Evolutionary conservation across 805 yeast genomes (phyloP), one percentile per base, ranked within the genome.

Genomic region (Schwanniomyces vanrijiae): DNA sequence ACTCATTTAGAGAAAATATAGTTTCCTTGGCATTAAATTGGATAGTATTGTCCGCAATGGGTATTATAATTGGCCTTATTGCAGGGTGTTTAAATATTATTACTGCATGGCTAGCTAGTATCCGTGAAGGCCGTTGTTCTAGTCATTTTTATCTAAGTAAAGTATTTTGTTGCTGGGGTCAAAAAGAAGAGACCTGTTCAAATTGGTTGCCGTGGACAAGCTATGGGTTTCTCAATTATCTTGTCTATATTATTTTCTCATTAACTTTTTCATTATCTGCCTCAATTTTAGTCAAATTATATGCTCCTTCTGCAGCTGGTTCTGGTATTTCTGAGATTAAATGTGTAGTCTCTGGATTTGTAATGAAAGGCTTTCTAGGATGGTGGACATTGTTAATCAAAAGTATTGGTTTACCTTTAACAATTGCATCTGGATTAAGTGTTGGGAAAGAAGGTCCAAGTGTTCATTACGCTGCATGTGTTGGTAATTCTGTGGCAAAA

Each of bases 371-470:
- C 3, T 94, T 92, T 57, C 74, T 94, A 44, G 86, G 84, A 22
- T 76, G 83, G 66, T 71, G 77, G 61, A 90, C 97, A 0, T 69
- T 92, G 20, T 53, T 81, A 1, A 82, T 92, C 45, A 94, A 94
- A 55, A 78, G 90, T 43, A 61, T 90, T 8, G 88, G 95, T 0
- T 69, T 94, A 37, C 99, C 99, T 0, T 70, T 94, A 49, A 89
- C 96, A 0, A 94, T 94, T 58, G 91, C 96, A 0, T 85, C 97
- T 1, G 99, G 99, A 0, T 66, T 94, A 33, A 86, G 92, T 55
- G 87, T 94, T 5, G 99, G 99, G 19, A 94, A 94, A 66, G 99
- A 94, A 62, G 99, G 99, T 0, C 99, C 99, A 1, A 83, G 92
- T 56, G 99, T 94, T 10, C 99, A 94, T 66, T 94, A 92, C 65